Conservation (phyloP, 148 eudicot genomes). For the Fallopia convolvulus region DNA sequence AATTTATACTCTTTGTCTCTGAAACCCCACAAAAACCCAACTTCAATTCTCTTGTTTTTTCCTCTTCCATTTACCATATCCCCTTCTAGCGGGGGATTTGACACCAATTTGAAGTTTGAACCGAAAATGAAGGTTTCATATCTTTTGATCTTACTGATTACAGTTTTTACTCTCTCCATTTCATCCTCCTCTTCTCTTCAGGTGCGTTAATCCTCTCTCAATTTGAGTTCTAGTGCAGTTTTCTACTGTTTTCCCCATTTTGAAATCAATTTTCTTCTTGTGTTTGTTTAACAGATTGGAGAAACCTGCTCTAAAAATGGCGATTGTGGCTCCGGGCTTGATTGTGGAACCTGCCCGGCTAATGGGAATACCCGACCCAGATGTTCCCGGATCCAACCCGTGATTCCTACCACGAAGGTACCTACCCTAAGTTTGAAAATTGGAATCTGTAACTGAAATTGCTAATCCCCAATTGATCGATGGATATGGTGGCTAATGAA, state of each 20-base stretch:
- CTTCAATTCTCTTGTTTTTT: not conserved
- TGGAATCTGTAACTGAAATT: not conserved
- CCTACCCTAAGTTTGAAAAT: constrained; percentile 13
- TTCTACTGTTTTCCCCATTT: not conserved
- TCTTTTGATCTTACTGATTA: constrained; percentile 16
- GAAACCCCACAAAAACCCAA: constrained; percentile 7
- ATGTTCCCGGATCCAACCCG: constrained; percentile 65
- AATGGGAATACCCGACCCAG: constrained; percentile 79
- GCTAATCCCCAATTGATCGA: not conserved
- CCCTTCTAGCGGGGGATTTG: no score
- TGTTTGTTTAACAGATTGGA: constrained; percentile 38
- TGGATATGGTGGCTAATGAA: not conserved
- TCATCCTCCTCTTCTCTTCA: constrained; percentile 20
- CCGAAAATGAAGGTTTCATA: constrained; percentile 17
- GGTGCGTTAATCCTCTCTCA: constrained; percentile 12
- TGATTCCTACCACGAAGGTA: constrained; percentile 62
- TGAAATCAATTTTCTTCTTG: not conserved
- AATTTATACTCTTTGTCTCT: not conserved
- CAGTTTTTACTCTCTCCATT: constrained; percentile 19
- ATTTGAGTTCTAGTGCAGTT: not conserved
- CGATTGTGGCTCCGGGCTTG: constrained; percentile 47
- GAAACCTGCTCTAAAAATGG: constrained; percentile 53
- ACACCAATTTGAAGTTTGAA: not conserved
- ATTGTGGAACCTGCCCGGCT: constrained; percentile 53
- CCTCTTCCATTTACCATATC: not conserved